These are phyloP conservation scores for Pichia paraexigua DNA, from an alignment of 805 yeast genomes.

Conservation along the genomic window DNA sequence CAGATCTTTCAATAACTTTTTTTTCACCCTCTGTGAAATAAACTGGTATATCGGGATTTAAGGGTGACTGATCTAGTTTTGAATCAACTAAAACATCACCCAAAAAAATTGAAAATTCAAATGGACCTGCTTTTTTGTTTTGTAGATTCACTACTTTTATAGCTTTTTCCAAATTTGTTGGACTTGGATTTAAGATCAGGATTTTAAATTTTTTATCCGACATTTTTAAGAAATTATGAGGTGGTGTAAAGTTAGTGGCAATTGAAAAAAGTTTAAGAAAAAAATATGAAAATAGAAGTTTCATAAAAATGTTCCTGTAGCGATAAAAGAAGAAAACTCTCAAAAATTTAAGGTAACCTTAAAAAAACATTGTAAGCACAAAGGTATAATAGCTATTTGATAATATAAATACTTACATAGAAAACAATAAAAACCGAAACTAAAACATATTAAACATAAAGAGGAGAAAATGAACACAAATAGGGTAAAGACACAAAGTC, in stretches of 20 bases:
- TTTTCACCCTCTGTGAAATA: slow-evolving; percentile 21
- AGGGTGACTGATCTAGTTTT: slow-evolving; percentile 7
- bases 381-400: not conserved
- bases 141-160: slow-evolving; percentile 39
- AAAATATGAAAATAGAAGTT: not conserved
- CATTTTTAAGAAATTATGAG: not conserved
- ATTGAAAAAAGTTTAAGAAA: too few relatives aligned
- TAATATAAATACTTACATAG: not conserved
- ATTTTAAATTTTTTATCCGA: slow-evolving; percentile 9
- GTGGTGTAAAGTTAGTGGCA: not conserved
- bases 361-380: not conserved
- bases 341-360: not conserved
- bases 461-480: not conserved
- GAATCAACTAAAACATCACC: slow-evolving; percentile 34
- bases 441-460: not conserved
- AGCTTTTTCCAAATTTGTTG: slow-evolving; percentile 35
- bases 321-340: not conserved
- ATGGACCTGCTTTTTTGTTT: slow-evolving; percentile 57
- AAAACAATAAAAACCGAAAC: not conserved
- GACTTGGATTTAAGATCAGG: slow-evolving; percentile 39
- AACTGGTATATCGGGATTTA: slow-evolving; percentile 11
- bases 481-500: not conserved
- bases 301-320: not conserved
- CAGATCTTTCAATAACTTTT: not conserved
- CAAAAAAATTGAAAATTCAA: slow-evolving; percentile 44